Base-by-base conservation (phyloP, 106 monocot genomes). In the Cymbidium sinense region DNA sequence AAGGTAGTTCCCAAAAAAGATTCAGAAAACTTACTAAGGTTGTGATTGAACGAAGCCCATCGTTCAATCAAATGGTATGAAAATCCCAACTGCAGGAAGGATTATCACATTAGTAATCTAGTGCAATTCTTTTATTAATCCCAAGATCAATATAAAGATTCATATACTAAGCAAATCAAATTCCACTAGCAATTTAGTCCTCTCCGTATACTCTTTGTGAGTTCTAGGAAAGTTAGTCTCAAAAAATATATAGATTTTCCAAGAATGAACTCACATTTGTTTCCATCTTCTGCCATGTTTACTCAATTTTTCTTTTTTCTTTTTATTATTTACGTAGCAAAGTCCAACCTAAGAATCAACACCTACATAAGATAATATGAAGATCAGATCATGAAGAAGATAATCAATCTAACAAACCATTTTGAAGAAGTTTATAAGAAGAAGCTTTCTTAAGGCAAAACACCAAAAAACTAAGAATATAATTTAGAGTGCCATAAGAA, bases 41-140 rank as follows among this genome's bases (percentile, higher is more conserved):
- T 17, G 89, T 87, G 79, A 96, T 93, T 18, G 93, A 83, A 36
- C 61, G 84, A 74, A 96, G 77, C 96, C 96, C 93, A 85, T 96
- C 96, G 73, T 87, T 87, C 25, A 93, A 83, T 64, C 91, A 96
- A 11, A 91, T 54, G 7, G 69, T 86, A 71, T 91, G 93, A 80
- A 93, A 96, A 75, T 81, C 74, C 82, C 81, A 89, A 9, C 77
- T 79, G 80, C 96, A 93, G 79, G 74, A 93, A 17, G 83, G 41
- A 82, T 91, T 96, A 33, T 93, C 93, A 61, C 96, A 93, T 0
- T 75, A 91, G 41, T 93, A 93, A 58, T 91, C 89, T 30, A 89
- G 77, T 18, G 74, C 37, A 58, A 65, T 50, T 64, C 96, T 89
- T 70, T 85, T 89, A 6, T 81, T 73, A 74, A 13, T 31, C 76